Percentiles rank a stretch among this genome's conserved stretches.
These are phyloP conservation scores for Nigrospora sphaerica DNA, from an alignment of 2,329 filamentous ascomycete species.

Conservation along the genomic window DNA sequence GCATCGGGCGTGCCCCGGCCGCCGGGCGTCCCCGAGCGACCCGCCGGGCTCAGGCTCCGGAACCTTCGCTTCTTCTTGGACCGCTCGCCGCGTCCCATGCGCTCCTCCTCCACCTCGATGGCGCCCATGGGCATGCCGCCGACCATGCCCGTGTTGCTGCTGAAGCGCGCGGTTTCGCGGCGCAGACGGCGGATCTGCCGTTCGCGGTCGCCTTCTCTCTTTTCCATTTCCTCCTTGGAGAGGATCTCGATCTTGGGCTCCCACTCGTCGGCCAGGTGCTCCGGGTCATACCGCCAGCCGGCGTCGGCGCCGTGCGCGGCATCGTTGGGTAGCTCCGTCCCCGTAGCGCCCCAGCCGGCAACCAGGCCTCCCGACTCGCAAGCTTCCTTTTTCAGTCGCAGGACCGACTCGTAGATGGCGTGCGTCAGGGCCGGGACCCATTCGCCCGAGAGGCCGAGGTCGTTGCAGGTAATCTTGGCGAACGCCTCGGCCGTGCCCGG, in stretches of 20 bases:
- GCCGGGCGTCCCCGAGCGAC: slow-evolving; percentile 59
- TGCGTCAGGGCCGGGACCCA: slow-evolving; percentile 94
- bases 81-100: slow-evolving; percentile 84
- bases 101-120: slow-evolving; percentile 60
- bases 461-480: slow-evolving; percentile 85
- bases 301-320: slow-evolving; percentile 75
- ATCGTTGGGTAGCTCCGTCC: slow-evolving; percentile 77
- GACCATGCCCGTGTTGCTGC: slow-evolving; percentile 74
- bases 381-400: slow-evolving; percentile 90
- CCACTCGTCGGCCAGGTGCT: slow-evolving; percentile 79
- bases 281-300: slow-evolving; percentile 93
- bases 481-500: slow-evolving; percentile 89
- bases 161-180: slow-evolving; percentile 88
- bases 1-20: slow-evolving; percentile 76
- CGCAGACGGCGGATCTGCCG: slow-evolving; percentile 80
- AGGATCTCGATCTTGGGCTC: slow-evolving; percentile 75
- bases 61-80: slow-evolving; percentile 95
- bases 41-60: slow-evolving; percentile 76
- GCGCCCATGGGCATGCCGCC: slow-evolving; percentile 61
- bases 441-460: slow-evolving; percentile 82
- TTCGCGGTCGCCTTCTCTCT: slow-evolving; percentile 89
- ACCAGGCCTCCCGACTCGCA: slow-evolving; percentile 87
- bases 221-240: slow-evolving; percentile 95
- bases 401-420: slow-evolving; percentile 90
- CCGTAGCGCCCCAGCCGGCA: slow-evolving; percentile 60